Base-by-base conservation (phyloP, 208 protist species). In the Polymyxa betae region DNA sequence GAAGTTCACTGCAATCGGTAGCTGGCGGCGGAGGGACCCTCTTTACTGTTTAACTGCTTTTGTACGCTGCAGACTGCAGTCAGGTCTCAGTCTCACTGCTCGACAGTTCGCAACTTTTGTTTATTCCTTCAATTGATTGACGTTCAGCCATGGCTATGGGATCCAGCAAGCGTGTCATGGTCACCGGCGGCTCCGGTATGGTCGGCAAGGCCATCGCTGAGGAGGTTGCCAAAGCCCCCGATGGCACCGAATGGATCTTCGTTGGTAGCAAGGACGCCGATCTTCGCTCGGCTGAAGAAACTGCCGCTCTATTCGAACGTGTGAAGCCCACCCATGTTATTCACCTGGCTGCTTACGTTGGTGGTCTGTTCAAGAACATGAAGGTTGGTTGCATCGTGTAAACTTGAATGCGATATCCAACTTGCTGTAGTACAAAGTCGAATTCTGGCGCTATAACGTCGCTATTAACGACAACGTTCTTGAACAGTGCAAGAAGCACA, bases 381-480 rank as follows among this genome's bases (percentile, higher is more conserved):
- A 16, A n/a, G n/a, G n/a, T n/a, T n/a, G n/a, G n/a, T 38, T 0
- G 20, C 88, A 72, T 10, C 0, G 0, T 60, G 38, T 0, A 77
- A 45, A 88, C 46, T 52, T n/a, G n/a, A n/a, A n/a, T n/a, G n/a
- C n/a, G n/a, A n/a, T n/a, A n/a, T n/a, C n/a, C n/a, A n/a, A n/a
- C n/a, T n/a, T n/a, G n/a, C n/a, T n/a, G n/a, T n/a, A 12, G 77
- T 0, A 32, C 5, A 87, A 90, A 52, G 93, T 94, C 16, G 92
- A 96, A 88, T 97, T 97, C 90, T 97, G 95, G 94, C 41, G 91
- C 45, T 93, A 96, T 20, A 98, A 98, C 90, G 93, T 97, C 38
- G 89, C 91, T 41, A 98, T 98, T 87, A 98, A 98, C 91, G 95
- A 98, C 88, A 98, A 97, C 92, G 95, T 98, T 0, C 91, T 98